Base-by-base conservation (phyloP, 352 stramenopile species). In the Globisporangium apiculatum region DNA sequence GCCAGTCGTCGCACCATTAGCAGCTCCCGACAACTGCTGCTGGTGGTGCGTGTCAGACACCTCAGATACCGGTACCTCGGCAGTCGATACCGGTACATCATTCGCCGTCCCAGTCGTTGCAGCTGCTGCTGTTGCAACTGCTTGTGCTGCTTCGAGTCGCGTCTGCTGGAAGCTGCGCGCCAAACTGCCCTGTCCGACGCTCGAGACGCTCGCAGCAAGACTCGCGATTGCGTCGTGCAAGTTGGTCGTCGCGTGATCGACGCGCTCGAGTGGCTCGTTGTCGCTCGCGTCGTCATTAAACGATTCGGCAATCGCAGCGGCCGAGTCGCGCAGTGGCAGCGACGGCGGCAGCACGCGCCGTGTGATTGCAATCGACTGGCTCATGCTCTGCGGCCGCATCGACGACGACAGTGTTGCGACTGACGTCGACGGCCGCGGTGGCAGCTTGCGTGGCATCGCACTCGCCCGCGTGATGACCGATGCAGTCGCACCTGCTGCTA, bases 211-310 rank as follows among this genome's bases (percentile, higher is more conserved):
- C 5, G 83, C 84, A 0, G 87, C 88, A 37, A 97, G 65, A 2
- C 69, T 87, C 42, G 86, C 81, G 52, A 97, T 97, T 60, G 94
- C 76, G 2, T 85, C 64, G 56, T 93, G 83, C 45, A 97, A 58
- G 46, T 95, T 89, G 4, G 72, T 88, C 5, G 65, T 85, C 18
- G 72, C 53, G 61, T 89, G 76, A 57, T 91, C 79, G 54, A 96
- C 89, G 40, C 83, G 71, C 52, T 89, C 64, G 15, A 89, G 66
- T 11, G 65, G 67, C 18, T 67, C 72, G 36, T 75, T 31, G 24
- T 31, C 52, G 1, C 64, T 55, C 7, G 78, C 75, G 17, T 87
- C 74, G 18, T 81, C 72, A 18, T 57, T 37, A 31, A 31, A 31
- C 24, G 24, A 31, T 31, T 31, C 24, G 24, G 24, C 24, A 31